A percentile compares a stretch with the other conserved stretches of the same genome.
Evolutionary conservation across 257 asterid genomes (phyloP).

Genomic region (Nicotiana tabacum): DNA sequence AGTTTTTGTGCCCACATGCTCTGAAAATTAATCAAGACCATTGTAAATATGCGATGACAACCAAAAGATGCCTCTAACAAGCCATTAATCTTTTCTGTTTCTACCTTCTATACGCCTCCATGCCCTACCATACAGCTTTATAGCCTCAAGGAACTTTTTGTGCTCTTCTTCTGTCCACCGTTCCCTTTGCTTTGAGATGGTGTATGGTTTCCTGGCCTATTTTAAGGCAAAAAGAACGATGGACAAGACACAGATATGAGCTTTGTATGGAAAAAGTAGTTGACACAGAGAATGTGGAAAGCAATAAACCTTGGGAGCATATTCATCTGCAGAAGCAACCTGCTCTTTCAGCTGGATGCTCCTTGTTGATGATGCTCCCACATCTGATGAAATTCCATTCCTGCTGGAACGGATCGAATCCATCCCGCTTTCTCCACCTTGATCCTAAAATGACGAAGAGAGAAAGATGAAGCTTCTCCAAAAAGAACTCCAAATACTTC

Average conservation of each 20-base stretch:
- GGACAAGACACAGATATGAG: neutral
- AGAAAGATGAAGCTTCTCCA: neutral
- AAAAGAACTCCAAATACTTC: neutral
- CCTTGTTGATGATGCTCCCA: conserved; percentile 23
- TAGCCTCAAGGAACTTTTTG: conserved; percentile 72
- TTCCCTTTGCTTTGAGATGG: conserved; percentile 86
- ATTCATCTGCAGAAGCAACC: conserved; percentile 36
- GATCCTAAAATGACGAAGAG: conserved; percentile 34
- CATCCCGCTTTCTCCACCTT: conserved; percentile 23
- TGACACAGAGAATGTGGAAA: neutral
- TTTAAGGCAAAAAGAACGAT: conserved; percentile 1
- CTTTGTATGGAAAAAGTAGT: neutral
- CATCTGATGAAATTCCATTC: conserved; percentile 22
- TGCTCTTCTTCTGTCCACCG: conserved; percentile 95
- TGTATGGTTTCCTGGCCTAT: conserved; percentile 83
- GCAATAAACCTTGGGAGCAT: conserved; percentile 53
- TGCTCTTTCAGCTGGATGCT: conserved; percentile 36
- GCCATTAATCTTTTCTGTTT: neutral
- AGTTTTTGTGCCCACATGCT: conserved; percentile 89
- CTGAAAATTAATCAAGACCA: conserved; percentile 26
- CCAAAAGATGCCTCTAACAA: neutral
- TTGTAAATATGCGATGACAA: conserved; percentile 5
- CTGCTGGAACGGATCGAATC: conserved; percentile 18
- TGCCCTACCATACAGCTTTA: conserved; percentile 83
- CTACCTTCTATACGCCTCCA: conserved; percentile 96